A percentile compares a stretch with the other conserved stretches of the same genome.
Conservation (phyloP, 2,329 filamentous ascomycete species). For the Diaporthe velutina region DNA sequence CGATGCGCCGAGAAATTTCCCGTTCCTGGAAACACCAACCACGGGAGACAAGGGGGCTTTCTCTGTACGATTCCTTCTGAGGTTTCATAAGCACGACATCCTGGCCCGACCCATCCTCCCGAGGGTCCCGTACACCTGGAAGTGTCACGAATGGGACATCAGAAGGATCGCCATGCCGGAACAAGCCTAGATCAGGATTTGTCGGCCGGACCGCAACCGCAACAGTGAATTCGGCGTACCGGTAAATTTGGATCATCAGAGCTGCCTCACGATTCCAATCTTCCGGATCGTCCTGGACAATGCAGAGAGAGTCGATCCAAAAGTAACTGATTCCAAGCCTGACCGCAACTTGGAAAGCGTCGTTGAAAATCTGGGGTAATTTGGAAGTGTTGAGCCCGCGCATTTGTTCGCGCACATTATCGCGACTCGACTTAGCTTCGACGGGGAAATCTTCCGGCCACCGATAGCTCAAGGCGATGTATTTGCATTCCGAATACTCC, state of each 20-base stretch:
- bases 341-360: not conserved
- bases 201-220: not conserved
- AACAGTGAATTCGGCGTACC: not conserved
- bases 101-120: not conserved
- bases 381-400: not conserved
- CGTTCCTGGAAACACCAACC: constrained; percentile 4
- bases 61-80: not conserved
- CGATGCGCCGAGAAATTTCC: not conserved
- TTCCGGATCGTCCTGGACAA: not conserved
- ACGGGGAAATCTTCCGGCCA: not conserved
- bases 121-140: not conserved
- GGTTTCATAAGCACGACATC: not conserved
- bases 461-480: constrained; percentile 1
- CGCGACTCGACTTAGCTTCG: not conserved
- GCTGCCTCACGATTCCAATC: not conserved
- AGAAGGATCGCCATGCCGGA: not conserved
- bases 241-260: not conserved
- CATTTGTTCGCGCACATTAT: not conserved
- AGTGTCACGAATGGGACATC: not conserved
- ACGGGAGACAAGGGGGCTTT: not conserved
- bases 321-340: not conserved
- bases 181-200: not conserved
- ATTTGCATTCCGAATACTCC: not conserved
- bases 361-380: not conserved
- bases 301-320: not conserved